Evolutionary conservation across 805 yeast genomes (phyloP), one percentile per base, ranked within the genome.

Genomic region (Henningerozyma blattae): DNA sequence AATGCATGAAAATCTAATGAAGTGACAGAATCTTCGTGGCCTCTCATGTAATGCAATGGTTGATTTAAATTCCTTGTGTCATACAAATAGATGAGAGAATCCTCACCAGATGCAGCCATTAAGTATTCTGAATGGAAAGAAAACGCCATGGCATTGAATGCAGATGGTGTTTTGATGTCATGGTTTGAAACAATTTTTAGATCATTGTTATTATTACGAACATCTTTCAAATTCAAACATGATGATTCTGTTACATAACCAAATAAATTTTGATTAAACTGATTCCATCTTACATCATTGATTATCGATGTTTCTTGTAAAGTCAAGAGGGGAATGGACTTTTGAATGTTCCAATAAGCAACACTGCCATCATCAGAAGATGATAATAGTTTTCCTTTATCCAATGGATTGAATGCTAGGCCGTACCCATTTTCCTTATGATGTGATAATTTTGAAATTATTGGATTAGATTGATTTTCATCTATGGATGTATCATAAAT

Each of bases 161-260:
- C 61, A 5, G 59, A 45, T 1, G 43, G 30, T 2, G 62, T 33
- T n/a, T 48, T 42, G 5, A 25, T 18, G n/a, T n/a, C n/a, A 12
- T 8, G 5, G 15, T 8, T 6, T 5, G 15, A 7, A 12, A n/a
- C 5, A 5, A 24, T 24, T 7, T n/a, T 24, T 6, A 10, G n/a
- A 8, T 13, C n/a, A 5, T 6, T 5, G 9, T 8, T 5, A 24
- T 10, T 12, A 5, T 5, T 7, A 7, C 27, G 7, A 7, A 15
- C 9, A n/a, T 24, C 27, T 7, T 12, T n/a, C 14, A 78, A 47
- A 22, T 63, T 57, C 34, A 77, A 60, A 15, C 62, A 58, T 33
- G 65, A 66, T 50, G 82, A 93, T 41, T 82, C 94, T 8, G 85
- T 75, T 0, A 78, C 89, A 3, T 85, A 68, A 0, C 82, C 91